Base-by-base conservation (phyloP, 202 grass and related monocot species). In the Setaria viridis region DNA sequence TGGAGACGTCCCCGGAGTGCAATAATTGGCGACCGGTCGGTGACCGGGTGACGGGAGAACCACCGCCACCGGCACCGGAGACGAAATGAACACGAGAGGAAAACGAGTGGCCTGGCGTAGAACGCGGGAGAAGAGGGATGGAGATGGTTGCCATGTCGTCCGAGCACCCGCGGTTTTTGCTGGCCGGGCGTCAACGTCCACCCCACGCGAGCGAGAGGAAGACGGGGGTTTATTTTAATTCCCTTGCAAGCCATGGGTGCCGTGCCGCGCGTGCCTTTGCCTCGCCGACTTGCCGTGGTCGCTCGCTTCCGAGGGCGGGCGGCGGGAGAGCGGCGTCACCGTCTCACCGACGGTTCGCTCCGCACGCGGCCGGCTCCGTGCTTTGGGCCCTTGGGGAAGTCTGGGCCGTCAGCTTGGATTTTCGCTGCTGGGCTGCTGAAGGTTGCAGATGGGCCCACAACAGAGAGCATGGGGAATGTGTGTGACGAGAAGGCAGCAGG, bases 31-130 rank as follows among this genome's bases (percentile, higher is more conserved):
- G 54, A 75, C 7, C 21, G 43, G 5, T 41, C 39, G 39, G 9
- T 46, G 39, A 41, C 39, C 39, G 11, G 25, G 14, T 59, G 83
- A 85, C 79, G 11, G 55, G 69, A 70, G 80, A 91, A 73, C 89
- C 71, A 72, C 64, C 64, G 0, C 43, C 43, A 6, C 48, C 48
- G 48, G 0, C 2, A 20, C 68, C 70, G 47, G 70, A 54, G 48
- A 35, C 62, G 35, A 53, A 81, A 57, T 80, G 76, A 81, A 74
- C n/a, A 80, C 85, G 63, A 48, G 76, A 64, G 69, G 84, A 11
- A 87, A 85, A 77, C 77, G 82, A 88, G 81, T 72, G 20, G 81
- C 65, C 62, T 82, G 85, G 81, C 85, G 89, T 88, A 84, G 85
- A 85, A 49, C 13, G 7, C 79, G 74, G 86, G 59, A 6, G 58